Percentiles rank a stretch among this genome's conserved stretches.
Conservation (phyloP, 23 red algal genomes). For the Agarophyton chilense region DNA sequence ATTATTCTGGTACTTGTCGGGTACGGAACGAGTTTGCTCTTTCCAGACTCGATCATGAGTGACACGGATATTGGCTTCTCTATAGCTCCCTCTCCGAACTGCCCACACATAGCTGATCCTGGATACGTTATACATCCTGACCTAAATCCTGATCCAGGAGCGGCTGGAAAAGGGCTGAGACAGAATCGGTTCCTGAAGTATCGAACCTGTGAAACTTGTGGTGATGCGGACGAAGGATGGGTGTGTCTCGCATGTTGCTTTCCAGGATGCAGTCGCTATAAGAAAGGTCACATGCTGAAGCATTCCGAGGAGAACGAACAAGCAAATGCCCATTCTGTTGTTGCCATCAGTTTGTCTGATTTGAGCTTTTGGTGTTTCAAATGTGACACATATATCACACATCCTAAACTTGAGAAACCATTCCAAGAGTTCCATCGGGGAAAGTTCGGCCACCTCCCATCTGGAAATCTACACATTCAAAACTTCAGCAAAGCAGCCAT, state of each 20-base stretch:
- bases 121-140: slow-evolving; percentile 5
- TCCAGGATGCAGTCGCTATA: slow-evolving; percentile 53
- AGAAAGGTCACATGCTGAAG: slow-evolving; percentile 46
- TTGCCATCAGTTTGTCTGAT: slow-evolving; percentile 50
- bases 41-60: not conserved
- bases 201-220: slow-evolving; percentile 27
- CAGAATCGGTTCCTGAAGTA: slow-evolving; percentile 38
- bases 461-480: slow-evolving; percentile 9
- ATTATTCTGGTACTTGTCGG: too few species aligned
- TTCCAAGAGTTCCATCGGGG: slow-evolving; percentile 59
- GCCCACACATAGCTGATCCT: slow-evolving; percentile 34
- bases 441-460: slow-evolving; percentile 43
- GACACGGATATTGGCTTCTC: slow-evolving; percentile 26
- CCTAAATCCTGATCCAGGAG: not conserved
- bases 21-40: too few species aligned
- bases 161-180: slow-evolving; percentile 14
- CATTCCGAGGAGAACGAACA: slow-evolving; percentile 14
- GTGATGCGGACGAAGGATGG: slow-evolving; percentile 59
- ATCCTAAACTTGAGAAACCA: slow-evolving; percentile 39
- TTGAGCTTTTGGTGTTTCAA: slow-evolving; percentile 61
- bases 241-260: slow-evolving; percentile 43
- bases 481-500: not conserved
- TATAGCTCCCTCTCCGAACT: slow-evolving; percentile 36
- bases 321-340: not conserved
- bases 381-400: slow-evolving; percentile 57